A percentile compares a stretch with the other conserved stretches of the same genome.
Conservation (phyloP, 306 rosid species). For the Vachellia pachyceras region DNA sequence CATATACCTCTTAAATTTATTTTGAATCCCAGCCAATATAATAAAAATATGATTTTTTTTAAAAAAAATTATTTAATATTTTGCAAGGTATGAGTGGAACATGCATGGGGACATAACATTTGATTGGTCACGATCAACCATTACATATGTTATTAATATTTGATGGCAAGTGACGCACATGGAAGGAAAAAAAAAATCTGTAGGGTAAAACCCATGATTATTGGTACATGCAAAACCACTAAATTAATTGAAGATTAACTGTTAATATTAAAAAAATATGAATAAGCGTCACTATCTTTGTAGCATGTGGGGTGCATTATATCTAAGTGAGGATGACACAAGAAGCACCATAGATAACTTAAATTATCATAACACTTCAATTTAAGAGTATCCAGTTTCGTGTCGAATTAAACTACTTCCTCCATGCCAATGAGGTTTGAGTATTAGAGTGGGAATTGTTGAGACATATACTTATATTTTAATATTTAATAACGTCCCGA, state of each 20-base stretch:
- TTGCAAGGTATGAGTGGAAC: background rate
- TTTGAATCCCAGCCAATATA: too few relatives aligned
- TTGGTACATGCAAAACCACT: background rate
- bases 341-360: too few relatives aligned
- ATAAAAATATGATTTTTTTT: too few relatives aligned
- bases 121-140: background rate
- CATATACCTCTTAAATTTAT: background rate
- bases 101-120: background rate
- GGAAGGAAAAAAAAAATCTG: background rate
- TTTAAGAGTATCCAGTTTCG: too few relatives aligned
- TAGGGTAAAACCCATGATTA: background rate
- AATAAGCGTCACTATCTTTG: background rate
- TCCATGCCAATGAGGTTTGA: too few relatives aligned
- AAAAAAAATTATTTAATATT: background rate
- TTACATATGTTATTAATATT: background rate
- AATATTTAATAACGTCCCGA: too few relatives aligned
- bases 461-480: too few relatives aligned
- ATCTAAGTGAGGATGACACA: too few relatives aligned
- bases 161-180: background rate
- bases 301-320: too few relatives aligned
- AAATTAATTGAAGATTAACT: background rate
- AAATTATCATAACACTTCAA: too few relatives aligned
- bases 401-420: too few relatives aligned
- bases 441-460: too few relatives aligned
- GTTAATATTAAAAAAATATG: background rate